Percentiles rank a stretch among this genome's conserved stretches.
Evolutionary conservation across 2,329 filamentous ascomycete species (phyloP).

Genomic region (Pseudovirgaria hyperparasitica): DNA sequence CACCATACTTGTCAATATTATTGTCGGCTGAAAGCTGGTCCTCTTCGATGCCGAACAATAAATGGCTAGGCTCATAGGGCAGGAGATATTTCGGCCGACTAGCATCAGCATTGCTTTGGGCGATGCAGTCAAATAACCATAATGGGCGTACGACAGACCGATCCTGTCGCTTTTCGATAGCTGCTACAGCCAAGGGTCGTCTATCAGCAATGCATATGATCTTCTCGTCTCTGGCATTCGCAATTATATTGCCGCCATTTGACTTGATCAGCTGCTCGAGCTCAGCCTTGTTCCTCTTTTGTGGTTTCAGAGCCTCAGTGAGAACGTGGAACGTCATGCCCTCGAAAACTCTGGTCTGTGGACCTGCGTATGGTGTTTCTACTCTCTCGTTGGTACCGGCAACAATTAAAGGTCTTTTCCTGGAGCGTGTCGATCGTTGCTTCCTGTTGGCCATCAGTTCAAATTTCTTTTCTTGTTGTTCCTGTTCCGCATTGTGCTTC

Average conservation of each 20-base stretch:
- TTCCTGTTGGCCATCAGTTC: slow-evolving; percentile 53
- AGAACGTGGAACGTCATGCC: slow-evolving; percentile 73
- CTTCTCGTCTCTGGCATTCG: slow-evolving; percentile 48
- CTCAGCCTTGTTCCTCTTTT: slow-evolving; percentile 64
- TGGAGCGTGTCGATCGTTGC: slow-evolving; percentile 44
- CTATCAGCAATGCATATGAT: slow-evolving; percentile 73
- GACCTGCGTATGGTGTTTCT: slow-evolving; percentile 41
- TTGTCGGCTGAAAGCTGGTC: slow-evolving; percentile 41
- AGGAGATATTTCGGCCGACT: slow-evolving; percentile 46
- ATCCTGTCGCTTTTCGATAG: slow-evolving; percentile 59
- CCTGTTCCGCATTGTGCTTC: slow-evolving; percentile 55
- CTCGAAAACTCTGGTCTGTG: slow-evolving; percentile 54
- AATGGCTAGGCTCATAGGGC: slow-evolving; percentile 49
- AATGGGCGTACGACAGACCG: slow-evolving; percentile 62
- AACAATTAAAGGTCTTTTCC: slow-evolving; percentile 59
- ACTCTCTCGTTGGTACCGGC: slow-evolving; percentile 51
- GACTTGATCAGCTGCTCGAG: slow-evolving; percentile 72
- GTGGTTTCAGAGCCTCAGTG: slow-evolving; percentile 57
- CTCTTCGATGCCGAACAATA: slow-evolving; percentile 59
- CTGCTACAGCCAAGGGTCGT: slow-evolving; percentile 67
- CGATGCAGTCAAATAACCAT: slow-evolving; percentile 77
- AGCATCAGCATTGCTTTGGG: slow-evolving; percentile 41
- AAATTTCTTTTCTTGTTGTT: slow-evolving; percentile 60
- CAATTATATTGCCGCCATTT: slow-evolving; percentile 68
- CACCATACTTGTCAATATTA: slow-evolving; percentile 65